Conservation (phyloP, 2,329 filamentous ascomycete genomes). For the Penicillium sp. region DNA sequence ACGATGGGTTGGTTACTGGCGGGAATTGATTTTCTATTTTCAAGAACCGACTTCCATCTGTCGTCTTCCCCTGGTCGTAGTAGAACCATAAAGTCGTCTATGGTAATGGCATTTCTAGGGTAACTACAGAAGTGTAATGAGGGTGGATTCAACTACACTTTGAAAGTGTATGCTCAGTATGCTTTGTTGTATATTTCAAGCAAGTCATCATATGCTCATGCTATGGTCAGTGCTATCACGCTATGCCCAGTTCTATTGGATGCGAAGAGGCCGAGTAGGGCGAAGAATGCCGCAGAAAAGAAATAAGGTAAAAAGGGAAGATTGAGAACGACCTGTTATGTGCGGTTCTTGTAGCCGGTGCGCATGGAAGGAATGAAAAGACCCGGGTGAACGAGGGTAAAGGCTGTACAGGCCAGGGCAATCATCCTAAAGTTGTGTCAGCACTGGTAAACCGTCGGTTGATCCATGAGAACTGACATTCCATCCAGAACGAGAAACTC, state of each 20-base stretch:
- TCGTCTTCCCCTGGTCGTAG: not conserved
- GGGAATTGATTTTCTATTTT: not conserved
- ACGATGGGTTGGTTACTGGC: no score
- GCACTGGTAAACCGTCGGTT: not conserved
- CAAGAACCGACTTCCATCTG: not conserved
- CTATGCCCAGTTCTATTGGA: not conserved
- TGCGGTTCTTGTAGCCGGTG: slow-evolving; percentile 27
- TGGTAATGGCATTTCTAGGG: no score
- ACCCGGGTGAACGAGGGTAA: slow-evolving; percentile 50
- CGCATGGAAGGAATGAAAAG: slow-evolving; percentile 45
- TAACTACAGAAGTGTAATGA: not conserved
- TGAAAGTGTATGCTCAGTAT: not conserved
- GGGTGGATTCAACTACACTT: not conserved
- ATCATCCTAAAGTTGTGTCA: slow-evolving; percentile 45
- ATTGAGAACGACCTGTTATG: slow-evolving; percentile 2
- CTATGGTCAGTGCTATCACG: not conserved
- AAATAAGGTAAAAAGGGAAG: not conserved
- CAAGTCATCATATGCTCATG: not conserved
- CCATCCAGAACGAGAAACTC: slow-evolving; percentile 53
- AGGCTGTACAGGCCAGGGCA: slow-evolving; percentile 42
- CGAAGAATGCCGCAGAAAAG: not conserved
- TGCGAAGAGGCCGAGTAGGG: not conserved
- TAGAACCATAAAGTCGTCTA: no score
- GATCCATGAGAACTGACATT: slow-evolving; percentile 40
- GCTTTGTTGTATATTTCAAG: not conserved